These are phyloP conservation scores for Ophiosphaerella narmari DNA, from an alignment of 2,329 filamentous ascomycete genomes.

Conservation along the genomic window DNA sequence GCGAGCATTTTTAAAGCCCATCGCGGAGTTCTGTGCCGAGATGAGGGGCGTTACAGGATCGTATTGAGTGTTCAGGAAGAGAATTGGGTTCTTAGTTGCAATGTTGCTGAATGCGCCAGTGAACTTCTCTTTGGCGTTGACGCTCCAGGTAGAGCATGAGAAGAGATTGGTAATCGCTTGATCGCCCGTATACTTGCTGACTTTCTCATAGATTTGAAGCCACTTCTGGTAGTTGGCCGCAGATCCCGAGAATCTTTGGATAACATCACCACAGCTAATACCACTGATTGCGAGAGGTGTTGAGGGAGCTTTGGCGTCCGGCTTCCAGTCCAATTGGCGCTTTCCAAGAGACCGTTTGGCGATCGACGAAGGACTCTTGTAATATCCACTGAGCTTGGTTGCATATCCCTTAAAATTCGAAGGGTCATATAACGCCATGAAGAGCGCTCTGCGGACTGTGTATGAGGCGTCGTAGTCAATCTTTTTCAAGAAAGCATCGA, in stretches of 20 bases:
- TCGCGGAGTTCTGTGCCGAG: conserved; percentile 2
- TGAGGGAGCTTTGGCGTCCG: not conserved
- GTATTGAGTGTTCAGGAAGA: conserved; percentile 8
- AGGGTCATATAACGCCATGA: not conserved
- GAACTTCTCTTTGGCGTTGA: conserved; percentile 10
- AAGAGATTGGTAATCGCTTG: not conserved
- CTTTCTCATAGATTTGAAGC: not conserved
- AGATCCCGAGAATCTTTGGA: not conserved
- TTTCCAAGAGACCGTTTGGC: not conserved
- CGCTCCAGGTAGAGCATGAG: conserved; percentile 9
- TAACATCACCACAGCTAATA: conserved; percentile 3
- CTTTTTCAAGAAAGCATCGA: not conserved
- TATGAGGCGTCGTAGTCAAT: not conserved
- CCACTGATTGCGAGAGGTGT: not conserved
- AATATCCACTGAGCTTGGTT: not conserved
- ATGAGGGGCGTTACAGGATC: conserved; percentile 5
- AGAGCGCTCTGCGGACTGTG: not conserved
- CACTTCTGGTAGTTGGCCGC: conserved; percentile 2
- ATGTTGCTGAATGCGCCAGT: conserved; percentile 6
- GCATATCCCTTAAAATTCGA: not conserved
- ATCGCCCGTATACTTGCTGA: conserved; percentile 6
- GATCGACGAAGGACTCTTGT: not conserved
- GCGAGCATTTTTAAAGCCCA: not conserved
- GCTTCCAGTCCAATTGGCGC: not conserved
- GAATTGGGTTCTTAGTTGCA: conserved; percentile 11